Base-by-base conservation (phyloP, 2,329 filamentous ascomycete genomes). In the Botrytis fabae region DNA sequence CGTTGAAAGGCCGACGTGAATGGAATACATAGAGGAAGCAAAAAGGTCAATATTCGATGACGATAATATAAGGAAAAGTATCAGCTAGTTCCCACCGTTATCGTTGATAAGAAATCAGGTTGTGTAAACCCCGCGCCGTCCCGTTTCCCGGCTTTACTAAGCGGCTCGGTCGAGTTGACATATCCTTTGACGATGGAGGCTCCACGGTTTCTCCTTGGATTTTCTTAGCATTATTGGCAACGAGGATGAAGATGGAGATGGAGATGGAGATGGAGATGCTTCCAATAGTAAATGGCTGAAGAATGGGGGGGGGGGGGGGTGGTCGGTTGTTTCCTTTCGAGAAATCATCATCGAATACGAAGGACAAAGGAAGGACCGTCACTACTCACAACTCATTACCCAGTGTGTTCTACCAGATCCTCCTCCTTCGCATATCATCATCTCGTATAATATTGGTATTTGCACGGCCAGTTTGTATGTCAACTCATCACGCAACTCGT, bases 41-140 rank as follows among this genome's bases (percentile, higher is more conserved):
- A 69, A 51, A 71, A 20, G 20, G 35, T 65, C 46, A 57, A 71
- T 35, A 65, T n/a, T 66, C 35, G 61, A 65, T 64, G 59, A 71
- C 35, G 69, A 54, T 65, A 46, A 64, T 71, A 64, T 71, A 32
- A 57, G 48, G 48, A 28, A 68, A 68, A 68, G 25, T 42, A 57
- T 54, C 25, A 57, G 51, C 51, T 57, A 28, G n/a, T 57, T 57
- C 16, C 14, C 59, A 54, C 54, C 69, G 51, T 71, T 71, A 71
- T 71, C 69, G 60, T 32, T 42, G 35, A 68, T 57, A 68, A 57
- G 65, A 28, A 68, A 40, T 18, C 48, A 35, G 65, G 7, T 25
- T 57, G 40, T 54, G n/a, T 65, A 48, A 65, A 65, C 44, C 28
- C 62, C 61, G 61, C n/a, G 18, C 40, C 62, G 44, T 35, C 38